phyloP scores from a whole-genome alignment of 768 basidiomycete genomes.

The Podaxis sp. region DNA sequence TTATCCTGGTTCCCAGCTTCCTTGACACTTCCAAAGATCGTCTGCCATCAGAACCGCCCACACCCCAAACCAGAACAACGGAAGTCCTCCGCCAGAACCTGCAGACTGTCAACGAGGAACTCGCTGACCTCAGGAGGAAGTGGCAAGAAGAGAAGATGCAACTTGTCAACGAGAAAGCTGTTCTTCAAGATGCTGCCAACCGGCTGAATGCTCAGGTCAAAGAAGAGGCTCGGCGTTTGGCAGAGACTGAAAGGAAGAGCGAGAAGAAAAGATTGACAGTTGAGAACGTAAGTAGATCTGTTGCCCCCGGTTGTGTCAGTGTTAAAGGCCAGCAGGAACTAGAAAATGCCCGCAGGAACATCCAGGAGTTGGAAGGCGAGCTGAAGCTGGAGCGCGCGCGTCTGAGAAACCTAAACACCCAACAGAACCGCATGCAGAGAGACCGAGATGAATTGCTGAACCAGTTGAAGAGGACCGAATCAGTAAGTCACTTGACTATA shows the following conservation, averaged over 20 bases:
- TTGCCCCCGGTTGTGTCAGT: neutral
- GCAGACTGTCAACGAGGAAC: conserved; percentile 59
- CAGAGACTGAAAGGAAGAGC: conserved; percentile 50
- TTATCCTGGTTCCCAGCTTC: conserved; percentile 38
- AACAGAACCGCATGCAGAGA: conserved; percentile 61
- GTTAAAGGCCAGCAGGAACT: conserved; percentile 53
- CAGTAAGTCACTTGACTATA: conserved; percentile 41
- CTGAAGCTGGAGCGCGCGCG: conserved; percentile 71
- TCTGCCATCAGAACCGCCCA: conserved; percentile 59
- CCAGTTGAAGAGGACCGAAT: conserved; percentile 71
- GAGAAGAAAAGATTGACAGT: conserved; percentile 50
- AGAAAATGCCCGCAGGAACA: conserved; percentile 61
- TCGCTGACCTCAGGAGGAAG: conserved; percentile 61
- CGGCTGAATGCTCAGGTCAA: conserved; percentile 66
- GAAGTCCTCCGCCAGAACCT: conserved; percentile 64
- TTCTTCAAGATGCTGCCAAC: conserved; percentile 69
- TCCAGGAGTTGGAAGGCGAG: conserved; percentile 70
- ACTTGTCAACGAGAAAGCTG: conserved; percentile 68
- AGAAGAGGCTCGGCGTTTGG: conserved; percentile 53
- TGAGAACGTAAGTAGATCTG: conserved; percentile 48
- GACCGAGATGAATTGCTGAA: conserved; percentile 64
- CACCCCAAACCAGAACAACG: conserved; percentile 65
- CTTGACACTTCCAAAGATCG: conserved; percentile 48
- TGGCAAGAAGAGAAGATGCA: conserved; percentile 70
- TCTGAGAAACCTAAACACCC: conserved; percentile 58